Evolutionary conservation across 352 stramenopile genomes (phyloP).

Genomic region (Globisporangium nodosum): DNA sequence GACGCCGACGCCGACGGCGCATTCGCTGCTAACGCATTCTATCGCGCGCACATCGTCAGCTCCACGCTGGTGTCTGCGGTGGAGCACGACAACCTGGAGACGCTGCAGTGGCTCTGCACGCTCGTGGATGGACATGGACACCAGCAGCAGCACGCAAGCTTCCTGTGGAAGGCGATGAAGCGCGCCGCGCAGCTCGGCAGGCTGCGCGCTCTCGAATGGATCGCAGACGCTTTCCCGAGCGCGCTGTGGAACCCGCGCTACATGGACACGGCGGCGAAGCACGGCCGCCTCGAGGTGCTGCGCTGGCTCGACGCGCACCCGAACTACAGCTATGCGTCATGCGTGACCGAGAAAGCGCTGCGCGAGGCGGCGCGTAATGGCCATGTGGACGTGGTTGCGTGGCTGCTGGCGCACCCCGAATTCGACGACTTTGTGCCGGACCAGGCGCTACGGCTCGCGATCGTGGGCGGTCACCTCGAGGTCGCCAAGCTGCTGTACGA

Average conservation of each 20-base stretch:
- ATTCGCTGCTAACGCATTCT: neutral
- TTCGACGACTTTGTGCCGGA: slow-evolving; percentile 11
- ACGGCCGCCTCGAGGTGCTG: slow-evolving; percentile 7
- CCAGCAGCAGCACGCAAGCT: neutral
- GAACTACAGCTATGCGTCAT: slow-evolving; percentile 3
- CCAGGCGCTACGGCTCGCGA: slow-evolving; percentile 9
- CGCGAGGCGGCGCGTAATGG: slow-evolving; percentile 7
- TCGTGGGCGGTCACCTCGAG: slow-evolving; percentile 11
- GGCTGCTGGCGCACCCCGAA: slow-evolving; percentile 6
- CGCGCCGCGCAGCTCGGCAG: slow-evolving; percentile 6
- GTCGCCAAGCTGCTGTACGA: slow-evolving; percentile 13
- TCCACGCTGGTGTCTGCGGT: slow-evolving; percentile 6
- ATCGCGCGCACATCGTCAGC: slow-evolving; percentile 9
- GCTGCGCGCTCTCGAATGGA: slow-evolving; percentile 10
- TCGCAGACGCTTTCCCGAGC: slow-evolving; percentile 1
- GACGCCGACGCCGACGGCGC: neutral
- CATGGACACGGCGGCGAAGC: slow-evolving; percentile 11
- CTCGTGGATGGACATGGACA: neutral
- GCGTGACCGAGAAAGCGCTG: slow-evolving; percentile 10
- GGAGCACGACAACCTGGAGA: slow-evolving; percentile 10
- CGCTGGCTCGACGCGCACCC: slow-evolving; percentile 8
- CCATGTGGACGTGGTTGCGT: slow-evolving; percentile 3
- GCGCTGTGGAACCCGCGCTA: slow-evolving; percentile 7
- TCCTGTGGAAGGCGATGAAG: slow-evolving; percentile 14
- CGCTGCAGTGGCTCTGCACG: slow-evolving; percentile 12